Evolutionary conservation across 1,284 basidiomycete genomes (phyloP).

Genomic region (Pseudozyma sp.): DNA sequence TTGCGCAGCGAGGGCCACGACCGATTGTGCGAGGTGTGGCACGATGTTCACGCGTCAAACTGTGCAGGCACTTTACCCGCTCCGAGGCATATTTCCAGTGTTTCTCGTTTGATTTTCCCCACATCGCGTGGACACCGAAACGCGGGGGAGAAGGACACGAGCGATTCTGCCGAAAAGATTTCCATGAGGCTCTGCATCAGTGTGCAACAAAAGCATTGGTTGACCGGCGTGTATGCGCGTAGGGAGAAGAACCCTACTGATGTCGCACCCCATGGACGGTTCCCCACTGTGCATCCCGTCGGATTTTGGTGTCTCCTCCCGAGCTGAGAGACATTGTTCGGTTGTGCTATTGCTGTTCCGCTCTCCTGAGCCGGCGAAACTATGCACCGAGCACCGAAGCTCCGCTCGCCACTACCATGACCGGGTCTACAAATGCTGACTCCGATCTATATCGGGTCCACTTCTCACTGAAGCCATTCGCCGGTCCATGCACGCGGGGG

Average conservation of each 20-base stretch:
- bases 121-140: conserved; percentile 4
- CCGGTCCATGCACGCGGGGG: no score
- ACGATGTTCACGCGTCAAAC: conserved; percentile 5
- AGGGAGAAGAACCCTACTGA: no score
- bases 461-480: not conserved
- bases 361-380: conserved; percentile 12
- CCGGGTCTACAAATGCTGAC: no score
- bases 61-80: conserved; percentile 2
- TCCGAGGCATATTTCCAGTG: not conserved
- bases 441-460: no score
- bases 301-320: not conserved
- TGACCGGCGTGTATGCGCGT: not conserved
- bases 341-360: not conserved
- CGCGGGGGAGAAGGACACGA: conserved; percentile 3
- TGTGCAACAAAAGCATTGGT: not conserved
- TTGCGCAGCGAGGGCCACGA: no score
- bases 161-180: conserved; percentile 2
- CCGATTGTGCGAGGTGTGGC: no score
- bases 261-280: not conserved
- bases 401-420: not conserved
- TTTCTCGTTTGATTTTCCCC: not conserved
- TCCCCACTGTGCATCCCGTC: not conserved
- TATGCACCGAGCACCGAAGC: conserved; percentile 17
- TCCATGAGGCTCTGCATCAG: not conserved
- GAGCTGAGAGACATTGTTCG: not conserved